Conservation (phyloP, 768 basidiomycete genomes). For the Pisolithus microcarpus region DNA sequence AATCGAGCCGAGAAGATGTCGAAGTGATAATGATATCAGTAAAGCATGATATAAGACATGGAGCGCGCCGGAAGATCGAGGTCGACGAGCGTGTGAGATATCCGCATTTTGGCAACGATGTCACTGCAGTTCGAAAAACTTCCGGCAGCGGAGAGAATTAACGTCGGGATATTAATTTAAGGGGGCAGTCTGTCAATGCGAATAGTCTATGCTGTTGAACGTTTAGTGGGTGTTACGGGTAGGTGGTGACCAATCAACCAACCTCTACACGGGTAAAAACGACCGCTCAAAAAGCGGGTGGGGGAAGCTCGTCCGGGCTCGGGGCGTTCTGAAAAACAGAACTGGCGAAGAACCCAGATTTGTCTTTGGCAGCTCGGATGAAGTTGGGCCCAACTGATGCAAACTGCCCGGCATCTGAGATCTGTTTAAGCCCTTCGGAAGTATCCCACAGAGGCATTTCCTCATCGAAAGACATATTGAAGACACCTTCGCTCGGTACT, state of each 20-base stretch:
- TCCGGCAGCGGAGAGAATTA: conserved; percentile 20
- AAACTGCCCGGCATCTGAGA: conserved; percentile 25
- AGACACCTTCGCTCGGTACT: conserved; percentile 68
- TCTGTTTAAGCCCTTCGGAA: conserved; percentile 31
- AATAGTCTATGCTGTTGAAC: conserved; percentile 30
- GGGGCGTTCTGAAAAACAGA: conserved; percentile 84
- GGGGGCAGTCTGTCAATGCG: conserved; percentile 28
- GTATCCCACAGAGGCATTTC: conserved; percentile 40
- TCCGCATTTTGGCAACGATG: conserved; percentile 3
- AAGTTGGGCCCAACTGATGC: conserved; percentile 23
- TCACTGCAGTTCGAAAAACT: conserved; percentile 21
- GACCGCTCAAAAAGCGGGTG: conserved; percentile 48
- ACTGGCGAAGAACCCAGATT: conserved; percentile 63
- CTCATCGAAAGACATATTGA: conserved; percentile 69
- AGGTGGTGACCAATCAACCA: conserved; percentile 14
- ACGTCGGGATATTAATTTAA: conserved; percentile 33
- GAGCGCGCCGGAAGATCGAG: conserved; percentile 15
- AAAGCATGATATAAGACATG: conserved; percentile 22
- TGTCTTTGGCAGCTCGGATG: conserved; percentile 23
- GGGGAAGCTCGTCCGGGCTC: conserved; percentile 73
- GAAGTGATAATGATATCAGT: conserved; percentile 38
- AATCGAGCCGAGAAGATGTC: conserved; percentile 30
- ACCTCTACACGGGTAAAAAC: conserved; percentile 35
- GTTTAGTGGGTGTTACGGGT: not conserved
- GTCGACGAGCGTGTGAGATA: conserved; percentile 4